Percentiles rank a stretch among this genome's conserved stretches.
phyloP scores from a whole-genome alignment of 371 early-diverging fungal genomes.

The Zopfochytrium polystomum region DNA sequence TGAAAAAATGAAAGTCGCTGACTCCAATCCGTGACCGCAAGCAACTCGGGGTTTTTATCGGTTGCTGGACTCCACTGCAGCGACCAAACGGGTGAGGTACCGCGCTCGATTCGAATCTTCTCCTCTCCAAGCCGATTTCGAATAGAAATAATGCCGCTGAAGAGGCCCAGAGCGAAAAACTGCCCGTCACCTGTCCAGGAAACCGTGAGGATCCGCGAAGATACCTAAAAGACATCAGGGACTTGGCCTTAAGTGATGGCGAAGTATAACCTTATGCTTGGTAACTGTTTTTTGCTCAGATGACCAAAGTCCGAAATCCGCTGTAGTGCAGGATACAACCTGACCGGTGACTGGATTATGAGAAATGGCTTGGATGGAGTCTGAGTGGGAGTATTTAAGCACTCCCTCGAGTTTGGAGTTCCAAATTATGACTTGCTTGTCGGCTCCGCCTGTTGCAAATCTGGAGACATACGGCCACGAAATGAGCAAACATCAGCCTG shows the following conservation, averaged over 20 bases:
- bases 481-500: conserved; percentile 1
- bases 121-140: conserved; percentile 50
- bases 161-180: conserved; percentile 51
- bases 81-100: conserved; percentile 49
- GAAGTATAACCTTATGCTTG: conserved; percentile 43
- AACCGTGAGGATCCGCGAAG: conserved; percentile 37
- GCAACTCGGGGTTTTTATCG: conserved; percentile 36
- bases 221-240: conserved; percentile 30
- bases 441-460: conserved; percentile 53
- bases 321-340: conserved; percentile 44
- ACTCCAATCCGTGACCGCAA: conserved; percentile 54
- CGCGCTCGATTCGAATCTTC: conserved; percentile 46
- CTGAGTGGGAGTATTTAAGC: conserved; percentile 53
- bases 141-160: conserved; percentile 50
- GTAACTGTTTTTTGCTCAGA: conserved; percentile 49
- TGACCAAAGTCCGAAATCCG: conserved; percentile 57
- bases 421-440: conserved; percentile 57
- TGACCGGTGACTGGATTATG: conserved; percentile 46
- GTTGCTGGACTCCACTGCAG: conserved; percentile 45
- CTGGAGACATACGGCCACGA: conserved; percentile 4
- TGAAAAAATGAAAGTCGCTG: conserved; percentile 50
- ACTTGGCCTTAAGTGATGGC: background rate
- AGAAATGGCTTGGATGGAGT: conserved; percentile 48
- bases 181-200: conserved; percentile 56
- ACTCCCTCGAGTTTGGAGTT: conserved; percentile 44